Evolutionary conservation across 2,329 filamentous ascomycete species (phyloP), one percentile per base, ranked within the genome.

Genomic region (Elsinoe australis): DNA sequence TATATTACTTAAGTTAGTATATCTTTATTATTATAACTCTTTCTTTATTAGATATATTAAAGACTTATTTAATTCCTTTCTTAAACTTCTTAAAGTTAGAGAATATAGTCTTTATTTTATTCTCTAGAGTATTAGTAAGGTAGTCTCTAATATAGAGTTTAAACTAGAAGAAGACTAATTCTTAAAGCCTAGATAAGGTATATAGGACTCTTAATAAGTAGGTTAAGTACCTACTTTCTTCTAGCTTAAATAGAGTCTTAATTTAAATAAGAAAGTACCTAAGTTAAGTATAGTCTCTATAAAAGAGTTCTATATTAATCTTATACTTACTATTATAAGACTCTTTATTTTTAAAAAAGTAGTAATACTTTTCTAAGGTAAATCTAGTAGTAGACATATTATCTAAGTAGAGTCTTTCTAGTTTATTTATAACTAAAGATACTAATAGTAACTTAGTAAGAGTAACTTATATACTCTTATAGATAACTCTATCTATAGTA

Each of bases 401-500:
- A 18, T 44, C 18, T 15, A 44, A 5, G 5, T 10, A 26, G 10
- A 44, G 38, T 15, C 28, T 26, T 28, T 10, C 38, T 31, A 44
- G 38, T 21, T 44, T 44, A 18, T 21, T 44, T 6, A 14, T 15
- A 14, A 44, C 18, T 29, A 18, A 44, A 31, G 38, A 44, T 44
- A 26, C 15, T 44, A 35, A 35, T n/a, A 18, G 33, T 35, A 18
- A 35, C 33, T 35, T 35, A 18, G 33, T 18, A 31, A 44, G 38
- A 44, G 38, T 44, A 26, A 44, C 38, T 44, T 44, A 44, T 44
- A 8, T 8, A 44, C 14, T 12, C 34, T 38, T 17, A 17, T 38
- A 38, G 18, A n/a, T n/a, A 10, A 17, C 28, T 26, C 38, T 44
- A 26, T 28, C 38, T 31, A 31, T 44, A 31, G 21, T 28, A 31